phyloP scores from a whole-genome alignment of 2,329 filamentous ascomycete genomes.

The Neofusicoccum parvum region DNA sequence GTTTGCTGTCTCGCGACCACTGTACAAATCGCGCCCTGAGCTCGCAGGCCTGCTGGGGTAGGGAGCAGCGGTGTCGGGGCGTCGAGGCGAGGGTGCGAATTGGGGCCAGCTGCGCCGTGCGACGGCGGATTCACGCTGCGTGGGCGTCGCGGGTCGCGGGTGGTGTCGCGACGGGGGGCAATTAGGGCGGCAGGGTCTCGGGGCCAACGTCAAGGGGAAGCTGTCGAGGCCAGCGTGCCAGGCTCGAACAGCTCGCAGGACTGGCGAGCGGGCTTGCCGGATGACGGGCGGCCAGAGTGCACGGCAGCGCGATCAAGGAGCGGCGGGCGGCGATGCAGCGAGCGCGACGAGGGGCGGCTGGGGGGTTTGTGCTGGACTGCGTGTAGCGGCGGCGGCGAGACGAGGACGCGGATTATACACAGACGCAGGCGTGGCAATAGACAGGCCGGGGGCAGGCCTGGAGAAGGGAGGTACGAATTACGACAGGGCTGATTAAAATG shows the following conservation, averaged over 20 bases:
- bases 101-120: background rate
- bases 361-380: background rate
- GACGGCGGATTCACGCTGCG: background rate
- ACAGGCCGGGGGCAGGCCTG: conserved; percentile 15
- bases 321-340: background rate
- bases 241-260: background rate
- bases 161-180: conserved; percentile 5
- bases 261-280: background rate
- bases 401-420: conserved; percentile 19
- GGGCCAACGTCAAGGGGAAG: conserved; percentile 17
- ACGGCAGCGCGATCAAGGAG: conserved; percentile 13
- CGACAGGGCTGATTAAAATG: conserved; percentile 19
- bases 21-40: conserved; percentile 28
- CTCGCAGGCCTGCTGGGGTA: conserved; percentile 34
- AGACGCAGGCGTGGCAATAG: conserved; percentile 15
- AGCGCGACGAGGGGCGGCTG: background rate
- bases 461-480: conserved; percentile 21
- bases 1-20: conserved; percentile 21
- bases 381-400: background rate
- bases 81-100: background rate
- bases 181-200: conserved; percentile 13
- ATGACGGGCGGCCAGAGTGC: background rate
- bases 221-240: conserved; percentile 1
- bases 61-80: conserved; percentile 21
- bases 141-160: background rate